A percentile compares a stretch with the other conserved stretches of the same genome.
phyloP scores from a whole-genome alignment of 768 basidiomycete species.

The Lyophyllum atratum region DNA sequence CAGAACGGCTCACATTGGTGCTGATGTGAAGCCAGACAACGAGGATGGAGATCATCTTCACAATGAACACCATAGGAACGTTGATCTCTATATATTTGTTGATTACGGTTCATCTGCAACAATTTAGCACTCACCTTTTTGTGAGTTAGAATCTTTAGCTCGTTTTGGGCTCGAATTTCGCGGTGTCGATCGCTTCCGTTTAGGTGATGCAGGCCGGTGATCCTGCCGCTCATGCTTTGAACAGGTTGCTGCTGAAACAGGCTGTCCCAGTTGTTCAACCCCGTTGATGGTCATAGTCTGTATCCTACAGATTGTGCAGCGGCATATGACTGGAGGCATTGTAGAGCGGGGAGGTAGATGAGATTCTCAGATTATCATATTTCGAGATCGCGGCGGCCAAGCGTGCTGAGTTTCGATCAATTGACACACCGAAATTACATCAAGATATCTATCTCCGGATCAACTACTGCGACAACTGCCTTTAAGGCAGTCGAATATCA shows the following conservation, averaged over 20 bases:
- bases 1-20: too few relatives aligned
- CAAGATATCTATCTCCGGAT: background rate
- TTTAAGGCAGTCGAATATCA: background rate
- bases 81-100: background rate
- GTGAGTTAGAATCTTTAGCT: background rate
- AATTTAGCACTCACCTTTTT: background rate
- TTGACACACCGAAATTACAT: background rate
- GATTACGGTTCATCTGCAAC: background rate
- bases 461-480: background rate
- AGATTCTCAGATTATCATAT: background rate
- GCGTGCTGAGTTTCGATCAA: too few relatives aligned
- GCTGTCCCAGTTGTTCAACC: background rate
- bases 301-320: background rate
- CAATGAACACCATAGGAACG: background rate
- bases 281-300: background rate
- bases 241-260: background rate
- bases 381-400: too few relatives aligned
- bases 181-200: background rate
- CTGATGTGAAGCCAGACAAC: constrained; percentile 23
- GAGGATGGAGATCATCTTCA: constrained; percentile 15
- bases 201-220: background rate
- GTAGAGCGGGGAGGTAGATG: background rate
- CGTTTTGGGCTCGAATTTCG: background rate
- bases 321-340: background rate
- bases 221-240: background rate